Base-by-base conservation (phyloP, 2,329 filamentous ascomycete genomes). In the Stachybotrys chlorohalonatus region DNA sequence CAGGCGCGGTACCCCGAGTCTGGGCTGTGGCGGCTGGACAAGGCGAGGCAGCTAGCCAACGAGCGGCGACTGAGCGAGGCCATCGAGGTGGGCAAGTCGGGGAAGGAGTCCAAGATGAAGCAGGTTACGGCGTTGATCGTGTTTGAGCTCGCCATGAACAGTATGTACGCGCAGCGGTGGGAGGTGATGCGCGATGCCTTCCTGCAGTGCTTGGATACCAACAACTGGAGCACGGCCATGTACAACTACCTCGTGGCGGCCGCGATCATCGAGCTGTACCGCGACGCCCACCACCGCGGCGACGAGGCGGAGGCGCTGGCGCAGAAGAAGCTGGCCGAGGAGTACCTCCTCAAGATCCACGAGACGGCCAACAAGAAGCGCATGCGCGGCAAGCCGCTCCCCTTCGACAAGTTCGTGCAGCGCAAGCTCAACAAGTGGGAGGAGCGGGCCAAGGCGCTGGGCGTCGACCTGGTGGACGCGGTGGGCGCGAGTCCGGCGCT, bases 361-460 rank as follows among this genome's bases (percentile, higher is more conserved):
- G 78, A 82, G 0, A 78, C 89, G 52, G 86, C 88, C 0, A 92
- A 92, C 46, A 91, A 89, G 72, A 96, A 95, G 73, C 84, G 84
- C 47, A 90, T 99, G 69, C 89, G 97, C 87, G 87, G 90, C 0
- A 83, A 87, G 24, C 90, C 95, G 63, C 76, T 97, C 11, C 94
- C 94, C 0, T 91, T 99, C 59, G 94, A 99, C 68, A 76, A 87
- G 5, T 96, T 95, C 63, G 84, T 94, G 11, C 77, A 82, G 53
- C 84, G 91, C 55, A 97, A 96, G 73, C 72, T 97, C 13, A 79
- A 83, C 54, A 96, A 95, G 69, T 96, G 92, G 92, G 87, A 95
- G 64, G 83, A 84, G 32, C 80, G 90, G 24, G 84, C 88, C 5
- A 86, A 85, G 64, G 75, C 80, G 49, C 81, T 85, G 69, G 76